Conservation (phyloP, 352 stramenopile genomes). For the Phytopythium mirpurense region DNA sequence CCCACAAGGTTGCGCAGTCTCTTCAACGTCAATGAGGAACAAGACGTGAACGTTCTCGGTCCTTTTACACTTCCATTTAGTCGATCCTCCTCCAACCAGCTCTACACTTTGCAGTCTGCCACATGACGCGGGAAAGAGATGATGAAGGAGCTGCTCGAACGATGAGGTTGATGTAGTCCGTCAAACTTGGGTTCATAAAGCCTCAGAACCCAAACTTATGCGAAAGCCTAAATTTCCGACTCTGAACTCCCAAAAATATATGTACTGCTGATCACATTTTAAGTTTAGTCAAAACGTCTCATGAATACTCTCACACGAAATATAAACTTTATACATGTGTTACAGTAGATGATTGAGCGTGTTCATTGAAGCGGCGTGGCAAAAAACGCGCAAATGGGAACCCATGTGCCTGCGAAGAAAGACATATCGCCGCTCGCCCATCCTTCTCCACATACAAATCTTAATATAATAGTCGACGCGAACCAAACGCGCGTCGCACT, state of each 20-base stretch:
- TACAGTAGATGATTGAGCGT: no score
- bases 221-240: no score
- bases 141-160: background rate
- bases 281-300: no score
- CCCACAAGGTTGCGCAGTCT: background rate
- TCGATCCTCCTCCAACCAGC: no score
- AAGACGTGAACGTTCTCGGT: background rate
- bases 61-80: no score
- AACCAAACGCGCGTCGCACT: background rate
- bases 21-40: background rate
- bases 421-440: background rate
- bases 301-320: no score
- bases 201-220: no score
- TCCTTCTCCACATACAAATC: background rate
- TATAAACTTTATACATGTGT: no score
- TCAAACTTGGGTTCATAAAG: no score
- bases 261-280: no score
- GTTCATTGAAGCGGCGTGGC: conserved; percentile 1
- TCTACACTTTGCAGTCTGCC: background rate
- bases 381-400: conserved; percentile 2
- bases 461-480: background rate
- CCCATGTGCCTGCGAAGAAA: conserved; percentile 1
- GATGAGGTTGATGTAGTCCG: background rate
- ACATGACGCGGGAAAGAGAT: background rate
- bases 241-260: no score